Conservation (phyloP, 1,284 basidiomycete genomes). For the Termitomyces sp. region DNA sequence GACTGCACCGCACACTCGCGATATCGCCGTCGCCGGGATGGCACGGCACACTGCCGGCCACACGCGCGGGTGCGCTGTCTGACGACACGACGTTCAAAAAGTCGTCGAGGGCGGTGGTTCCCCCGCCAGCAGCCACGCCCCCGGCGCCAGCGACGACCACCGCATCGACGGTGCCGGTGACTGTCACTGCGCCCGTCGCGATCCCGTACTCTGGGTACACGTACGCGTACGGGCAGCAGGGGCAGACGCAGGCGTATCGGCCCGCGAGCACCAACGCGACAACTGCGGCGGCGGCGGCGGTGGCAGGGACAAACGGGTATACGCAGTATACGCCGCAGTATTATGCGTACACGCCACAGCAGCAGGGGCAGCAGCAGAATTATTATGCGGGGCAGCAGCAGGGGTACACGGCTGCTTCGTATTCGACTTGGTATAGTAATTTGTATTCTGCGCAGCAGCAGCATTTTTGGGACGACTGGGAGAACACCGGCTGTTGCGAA, state of each 20-base stretch:
- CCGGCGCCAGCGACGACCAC: neutral
- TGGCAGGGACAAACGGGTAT: constrained; percentile 19
- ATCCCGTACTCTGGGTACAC: constrained; percentile 33
- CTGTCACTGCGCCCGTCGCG: constrained; percentile 11
- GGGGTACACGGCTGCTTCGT: constrained; percentile 29
- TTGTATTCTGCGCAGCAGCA: constrained; percentile 12
- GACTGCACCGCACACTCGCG: constrained; percentile 65
- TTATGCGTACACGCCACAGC: constrained; percentile 22
- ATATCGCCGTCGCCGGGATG: constrained; percentile 56
- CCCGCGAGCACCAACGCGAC: constrained; percentile 2
- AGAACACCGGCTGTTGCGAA: constrained; percentile 42
- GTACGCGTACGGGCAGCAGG: constrained; percentile 29
- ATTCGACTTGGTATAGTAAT: constrained; percentile 36
- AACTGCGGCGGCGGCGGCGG: constrained; percentile 19
- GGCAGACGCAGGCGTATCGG: constrained; percentile 14
- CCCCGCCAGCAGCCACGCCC: constrained; percentile 21
- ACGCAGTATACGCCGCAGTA: constrained; percentile 32
- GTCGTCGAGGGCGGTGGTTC: constrained; percentile 15
- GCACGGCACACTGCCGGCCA: constrained; percentile 67
- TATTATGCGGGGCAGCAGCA: constrained; percentile 35
- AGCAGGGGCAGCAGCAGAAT: constrained; percentile 19
- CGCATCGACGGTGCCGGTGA: constrained; percentile 4
- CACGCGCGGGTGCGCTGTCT: constrained; percentile 53
- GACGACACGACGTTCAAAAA: constrained; percentile 70
- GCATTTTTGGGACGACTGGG: constrained; percentile 25